Base-by-base conservation (phyloP, 2,329 filamentous ascomycete species). In the Talaromyces sp. region DNA sequence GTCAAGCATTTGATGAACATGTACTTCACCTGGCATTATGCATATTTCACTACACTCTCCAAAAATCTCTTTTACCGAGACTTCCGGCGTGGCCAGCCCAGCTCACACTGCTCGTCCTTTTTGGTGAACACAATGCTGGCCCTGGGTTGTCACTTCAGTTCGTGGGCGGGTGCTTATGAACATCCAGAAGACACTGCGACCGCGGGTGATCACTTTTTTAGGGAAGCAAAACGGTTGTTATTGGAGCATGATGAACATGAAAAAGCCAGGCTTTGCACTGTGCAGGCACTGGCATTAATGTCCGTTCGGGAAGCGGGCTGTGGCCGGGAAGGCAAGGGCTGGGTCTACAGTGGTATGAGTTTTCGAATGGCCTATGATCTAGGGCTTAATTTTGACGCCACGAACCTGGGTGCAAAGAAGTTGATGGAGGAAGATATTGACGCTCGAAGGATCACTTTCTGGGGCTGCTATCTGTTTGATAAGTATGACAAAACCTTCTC, bases 21-120 rank as follows among this genome's bases (percentile, higher is more conserved):
- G 91, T 99, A 99, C 79, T 98, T 98, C 79, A 92, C 89, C 71
- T 98, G 94, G 90, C 95, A 98, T 78, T 98, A 98, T 77, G 89
- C 93, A 19, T 98, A 95, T 79, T 99, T 98, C 76, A 94, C 93
- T 3, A 95, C 91, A 0, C 82, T 98, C 7, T 94, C 93, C 13
- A 96, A 92, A 75, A 88, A 85, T 43, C 81, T 96, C 37, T 98
- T 99, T 75, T 93, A 91, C 74, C 86, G 89, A 49, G 93, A 98
- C 75, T 97, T 96, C 71, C 77, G 89, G 52, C 85, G 84, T 15
- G 94, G 95, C 0, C 78, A 82, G 76, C 73, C 86, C 52, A 90
- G 88, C 0, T 84, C 89, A 7, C 94, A 97, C 76, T 98, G 95
- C 77, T 96, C 94, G 0, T 87, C 93, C 0, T 79, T 98, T 61